These are phyloP conservation scores for Coemansia sp. DNA, from an alignment of 192 early-diverging fungal species.

Conservation along the genomic window DNA sequence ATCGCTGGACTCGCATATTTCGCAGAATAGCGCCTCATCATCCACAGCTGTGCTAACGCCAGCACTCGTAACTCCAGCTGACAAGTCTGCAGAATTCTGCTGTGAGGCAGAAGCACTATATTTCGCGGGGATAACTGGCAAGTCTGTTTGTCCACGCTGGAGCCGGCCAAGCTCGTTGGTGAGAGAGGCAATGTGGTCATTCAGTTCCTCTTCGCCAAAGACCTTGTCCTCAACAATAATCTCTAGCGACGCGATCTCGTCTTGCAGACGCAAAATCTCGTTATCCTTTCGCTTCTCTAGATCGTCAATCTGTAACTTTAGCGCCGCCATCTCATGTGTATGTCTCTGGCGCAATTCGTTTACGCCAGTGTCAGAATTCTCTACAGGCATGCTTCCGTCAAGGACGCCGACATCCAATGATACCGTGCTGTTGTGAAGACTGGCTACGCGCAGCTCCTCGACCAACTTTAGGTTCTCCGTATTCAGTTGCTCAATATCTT, in stretches of 20 bases:
- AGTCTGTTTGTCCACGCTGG: not conserved
- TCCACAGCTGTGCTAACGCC: no score
- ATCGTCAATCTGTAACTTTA: conserved; percentile 56
- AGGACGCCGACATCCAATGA: conserved; percentile 47
- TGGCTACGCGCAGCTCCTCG: conserved; percentile 48
- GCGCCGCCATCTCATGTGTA: conserved; percentile 53
- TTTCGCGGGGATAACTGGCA: not conserved
- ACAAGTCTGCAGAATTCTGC: no score
- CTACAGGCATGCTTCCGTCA: conserved; percentile 14
- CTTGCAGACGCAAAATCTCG: conserved; percentile 61
- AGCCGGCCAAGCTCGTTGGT: conserved; percentile 55
- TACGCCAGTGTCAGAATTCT: conserved; percentile 11
- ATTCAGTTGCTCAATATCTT: conserved; percentile 74
- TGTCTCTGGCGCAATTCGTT: conserved; percentile 37
- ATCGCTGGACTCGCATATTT: no score
- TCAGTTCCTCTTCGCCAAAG: conserved; percentile 70
- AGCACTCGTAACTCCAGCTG: no score
- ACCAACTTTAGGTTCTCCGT: conserved; percentile 55
- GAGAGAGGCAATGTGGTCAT: conserved; percentile 61
- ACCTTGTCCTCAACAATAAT: conserved; percentile 72
- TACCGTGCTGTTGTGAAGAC: conserved; percentile 51
- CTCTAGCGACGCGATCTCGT: conserved; percentile 67
- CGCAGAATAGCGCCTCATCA: no score
- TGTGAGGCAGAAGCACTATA: not conserved
- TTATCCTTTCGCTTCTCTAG: conserved; percentile 61